Base-by-base conservation (phyloP, 495 filamentous ascomycete genomes). In the Penicillium riverlandense region DNA sequence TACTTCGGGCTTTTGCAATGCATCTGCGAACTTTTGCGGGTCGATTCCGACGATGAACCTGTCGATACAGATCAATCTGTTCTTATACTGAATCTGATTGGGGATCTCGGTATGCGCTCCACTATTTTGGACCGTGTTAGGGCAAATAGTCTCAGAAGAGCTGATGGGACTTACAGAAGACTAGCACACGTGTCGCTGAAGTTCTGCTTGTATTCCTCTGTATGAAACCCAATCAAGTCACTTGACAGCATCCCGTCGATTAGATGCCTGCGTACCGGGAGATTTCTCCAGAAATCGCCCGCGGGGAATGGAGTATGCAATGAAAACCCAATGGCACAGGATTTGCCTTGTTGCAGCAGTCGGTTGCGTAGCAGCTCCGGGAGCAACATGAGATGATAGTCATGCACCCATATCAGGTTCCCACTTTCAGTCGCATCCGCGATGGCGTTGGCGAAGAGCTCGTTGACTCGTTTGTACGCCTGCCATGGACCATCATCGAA, bases 251-350 rank as follows among this genome's bases (percentile, higher is more conserved):
- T 72, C 37, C 88, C 86, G 28, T 77, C 66, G 22, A 94, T 70
- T 32, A 92, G 77, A 47, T 84, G 80, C 57, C 87, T 83, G 38
- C 88, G 74, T 16, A 92, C 88, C 9, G 88, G 88, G 13, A 94
- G 66, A 49, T 91, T 90, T 33, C 88, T 79, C 66, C 90, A 94
- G 51, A 92, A 89, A 62, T 94, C 88, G 47, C 82, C 87, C 60
- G 82, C 88, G 9, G 88, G 88, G 63, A 94, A 94, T 6, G 88
- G 86, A 0, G 88, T 94, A 54, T 94, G 88, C 14, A 94, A 71
- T 70, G 90, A 94, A 72, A 92, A 92, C 45, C 87, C 88, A 53
- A 94, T 84, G 66, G 88, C 90, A 50, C 92, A 78, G 50, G 88
- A 84, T 62, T 84, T 82, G 53, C 79, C 77, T 7, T 61, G 61